Percentiles rank a stretch among this genome's conserved stretches.
These are phyloP conservation scores for Nannochloropsis oceanica DNA, from an alignment of 108 stramenopile genomes.

Conservation along the genomic window DNA sequence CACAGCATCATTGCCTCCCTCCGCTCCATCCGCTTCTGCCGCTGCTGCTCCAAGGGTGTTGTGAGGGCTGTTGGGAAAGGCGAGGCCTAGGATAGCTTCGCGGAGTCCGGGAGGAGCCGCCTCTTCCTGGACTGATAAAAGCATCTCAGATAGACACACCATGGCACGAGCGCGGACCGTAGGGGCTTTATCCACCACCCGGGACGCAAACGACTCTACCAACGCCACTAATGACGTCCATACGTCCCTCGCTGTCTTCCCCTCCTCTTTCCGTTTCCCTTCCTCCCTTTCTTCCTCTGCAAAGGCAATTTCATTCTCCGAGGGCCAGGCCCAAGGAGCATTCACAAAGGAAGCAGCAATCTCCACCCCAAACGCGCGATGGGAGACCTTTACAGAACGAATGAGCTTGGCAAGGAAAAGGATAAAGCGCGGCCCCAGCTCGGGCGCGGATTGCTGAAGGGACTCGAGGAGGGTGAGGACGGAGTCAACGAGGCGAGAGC, in stretches of 20 bases:
- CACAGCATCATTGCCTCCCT: neutral
- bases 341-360: neutral
- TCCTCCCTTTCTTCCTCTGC: neutral
- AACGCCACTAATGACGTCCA: neutral
- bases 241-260: neutral
- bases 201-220: neutral
- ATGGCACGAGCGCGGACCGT: neutral
- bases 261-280: neutral
- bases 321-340: constrained; percentile 8
- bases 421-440: constrained; percentile 5
- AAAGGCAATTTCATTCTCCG: neutral
- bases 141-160: neutral
- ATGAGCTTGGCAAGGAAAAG: constrained; percentile 1
- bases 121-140: neutral
- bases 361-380: constrained; percentile 14
- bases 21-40: neutral
- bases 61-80: neutral
- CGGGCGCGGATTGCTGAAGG: neutral
- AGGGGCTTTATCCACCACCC: constrained; percentile 11
- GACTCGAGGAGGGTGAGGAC: neutral
- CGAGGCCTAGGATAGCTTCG: neutral
- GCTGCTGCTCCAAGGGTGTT: neutral
- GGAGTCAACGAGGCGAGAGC: neutral
- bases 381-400: neutral
- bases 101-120: neutral